A percentile compares a stretch with the other conserved stretches of the same genome.
These are phyloP conservation scores for Athelia psychrophila DNA, from an alignment of 1,284 basidiomycete genomes.

Conservation along the genomic window DNA sequence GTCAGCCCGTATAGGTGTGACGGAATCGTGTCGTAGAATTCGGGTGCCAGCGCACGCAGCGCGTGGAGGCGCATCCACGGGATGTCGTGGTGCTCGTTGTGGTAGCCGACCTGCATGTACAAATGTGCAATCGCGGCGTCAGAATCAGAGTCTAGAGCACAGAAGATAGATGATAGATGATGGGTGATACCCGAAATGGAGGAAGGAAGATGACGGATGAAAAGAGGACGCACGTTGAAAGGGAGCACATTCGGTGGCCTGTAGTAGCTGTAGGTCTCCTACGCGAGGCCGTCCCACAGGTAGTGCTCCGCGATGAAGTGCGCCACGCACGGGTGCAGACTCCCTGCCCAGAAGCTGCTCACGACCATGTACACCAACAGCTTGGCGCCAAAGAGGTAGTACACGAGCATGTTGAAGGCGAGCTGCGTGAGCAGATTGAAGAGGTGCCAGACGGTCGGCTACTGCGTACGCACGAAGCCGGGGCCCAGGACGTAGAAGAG, in stretches of 20 bases:
- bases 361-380: slow-evolving; percentile 83
- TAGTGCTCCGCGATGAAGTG: slow-evolving; percentile 99
- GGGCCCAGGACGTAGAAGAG: slow-evolving; percentile 97
- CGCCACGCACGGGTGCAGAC: slow-evolving; percentile 91
- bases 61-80: slow-evolving; percentile 94
- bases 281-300: slow-evolving; percentile 83
- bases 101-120: slow-evolving; percentile 96
- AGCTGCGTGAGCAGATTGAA: slow-evolving; percentile 76
- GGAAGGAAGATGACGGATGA: no score
- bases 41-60: slow-evolving; percentile 86
- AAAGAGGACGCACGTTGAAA: slow-evolving; percentile 80
- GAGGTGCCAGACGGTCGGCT: slow-evolving; percentile 80
- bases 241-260: slow-evolving; percentile 88
- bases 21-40: slow-evolving; percentile 90
- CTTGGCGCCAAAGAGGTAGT: slow-evolving; percentile 54
- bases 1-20: slow-evolving; percentile 92
- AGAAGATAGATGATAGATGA: no score
- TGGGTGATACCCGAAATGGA: no score
- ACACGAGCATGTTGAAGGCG: slow-evolving; percentile 68
- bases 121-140: no score
- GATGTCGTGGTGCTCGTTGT: slow-evolving; percentile 98
- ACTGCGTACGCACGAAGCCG: slow-evolving; percentile 88
- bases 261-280: slow-evolving; percentile 98
- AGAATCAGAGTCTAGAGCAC: no score
- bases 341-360: slow-evolving; percentile 93